Evolutionary conservation across 805 yeast genomes (phyloP).

Genomic region (Kuraishia borneana): DNA sequence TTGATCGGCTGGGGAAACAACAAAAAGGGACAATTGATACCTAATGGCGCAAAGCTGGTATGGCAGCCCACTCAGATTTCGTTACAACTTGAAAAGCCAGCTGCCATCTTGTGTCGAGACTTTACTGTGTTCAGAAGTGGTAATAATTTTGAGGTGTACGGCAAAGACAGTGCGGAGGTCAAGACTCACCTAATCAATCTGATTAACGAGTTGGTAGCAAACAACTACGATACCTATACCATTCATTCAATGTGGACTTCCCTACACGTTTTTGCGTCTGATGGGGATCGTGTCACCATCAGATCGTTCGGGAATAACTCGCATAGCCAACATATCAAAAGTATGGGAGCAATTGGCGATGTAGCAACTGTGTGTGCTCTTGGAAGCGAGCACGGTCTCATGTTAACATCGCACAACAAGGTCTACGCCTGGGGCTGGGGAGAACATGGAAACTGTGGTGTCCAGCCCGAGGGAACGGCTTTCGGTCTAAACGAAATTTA

Average conservation of each 20-base stretch:
- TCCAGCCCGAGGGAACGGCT: conserved; percentile 8
- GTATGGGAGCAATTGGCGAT: conserved; percentile 2
- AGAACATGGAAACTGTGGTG: conserved; percentile 93
- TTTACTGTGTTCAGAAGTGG: conserved; percentile 26
- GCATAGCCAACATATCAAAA: conserved; percentile 50
- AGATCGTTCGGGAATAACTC: conserved; percentile 63
- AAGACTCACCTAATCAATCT: not conserved
- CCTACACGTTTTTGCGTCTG: conserved; percentile 30
- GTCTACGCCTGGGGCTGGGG: conserved; percentile 97
- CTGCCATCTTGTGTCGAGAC: conserved; percentile 41
- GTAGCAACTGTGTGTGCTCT: conserved; percentile 20
- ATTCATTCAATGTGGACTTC: conserved; percentile 73
- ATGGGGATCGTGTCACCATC: not conserved
- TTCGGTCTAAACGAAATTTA: conserved; percentile 26
- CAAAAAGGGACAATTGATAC: conserved; percentile 40
- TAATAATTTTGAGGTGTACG: conserved; percentile 13
- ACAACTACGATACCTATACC: not conserved
- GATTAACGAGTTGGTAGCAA: not conserved
- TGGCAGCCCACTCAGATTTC: conserved; percentile 13
- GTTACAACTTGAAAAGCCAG: conserved; percentile 3
- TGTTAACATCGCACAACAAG: conserved; percentile 15
- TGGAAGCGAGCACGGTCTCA: conserved; percentile 86
- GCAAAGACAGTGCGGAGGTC: conserved; percentile 21
- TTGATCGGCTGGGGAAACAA: conserved; percentile 62
- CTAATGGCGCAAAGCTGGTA: conserved; percentile 4